Percentiles rank a stretch among this genome's conserved stretches.
Evolutionary conservation across 2,329 filamentous ascomycete genomes (phyloP).

Genomic region (Monosporascus ibericus): DNA sequence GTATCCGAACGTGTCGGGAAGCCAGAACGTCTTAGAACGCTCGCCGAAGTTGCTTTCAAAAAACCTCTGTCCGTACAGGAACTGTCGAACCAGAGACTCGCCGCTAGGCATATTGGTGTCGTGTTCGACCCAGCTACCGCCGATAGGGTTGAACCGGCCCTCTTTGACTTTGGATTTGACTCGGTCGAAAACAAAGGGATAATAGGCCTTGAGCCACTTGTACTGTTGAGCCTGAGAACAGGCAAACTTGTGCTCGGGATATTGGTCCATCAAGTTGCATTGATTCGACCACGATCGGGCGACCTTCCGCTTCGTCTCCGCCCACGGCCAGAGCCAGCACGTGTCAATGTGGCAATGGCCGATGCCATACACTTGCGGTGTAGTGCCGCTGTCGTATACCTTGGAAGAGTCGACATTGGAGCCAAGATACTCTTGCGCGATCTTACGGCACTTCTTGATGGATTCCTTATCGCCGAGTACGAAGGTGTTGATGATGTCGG

Average conservation of each 20-base stretch:
- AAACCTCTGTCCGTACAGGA: conserved; percentile 90
- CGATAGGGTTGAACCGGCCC: conserved; percentile 88
- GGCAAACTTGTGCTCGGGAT: conserved; percentile 87
- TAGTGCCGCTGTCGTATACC: conserved; percentile 72
- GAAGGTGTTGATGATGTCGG: conserved; percentile 85
- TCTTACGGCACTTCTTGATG: conserved; percentile 72
- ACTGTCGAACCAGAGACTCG: conserved; percentile 89
- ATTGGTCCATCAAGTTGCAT: conserved; percentile 89
- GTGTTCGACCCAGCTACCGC: conserved; percentile 97
- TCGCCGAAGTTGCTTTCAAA: conserved; percentile 90
- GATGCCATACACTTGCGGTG: conserved; percentile 78
- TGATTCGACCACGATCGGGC: conserved; percentile 95
- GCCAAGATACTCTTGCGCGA: conserved; percentile 79
- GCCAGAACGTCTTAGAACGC: conserved; percentile 88
- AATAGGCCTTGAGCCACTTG: conserved; percentile 90
- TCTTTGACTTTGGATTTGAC: conserved; percentile 88
- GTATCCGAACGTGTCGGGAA: conserved; percentile 97
- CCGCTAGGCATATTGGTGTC: conserved; percentile 97
- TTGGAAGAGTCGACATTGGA: conserved; percentile 72
- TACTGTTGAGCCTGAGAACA: conserved; percentile 95
- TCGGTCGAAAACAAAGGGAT: conserved; percentile 81
- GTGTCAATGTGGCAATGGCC: conserved; percentile 98
- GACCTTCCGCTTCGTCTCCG: conserved; percentile 94
- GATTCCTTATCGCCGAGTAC: conserved; percentile 73
- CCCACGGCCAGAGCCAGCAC: conserved; percentile 98